phyloP scores from a whole-genome alignment of 257 asterid genomes.

The Nicotiana sylvestris region DNA sequence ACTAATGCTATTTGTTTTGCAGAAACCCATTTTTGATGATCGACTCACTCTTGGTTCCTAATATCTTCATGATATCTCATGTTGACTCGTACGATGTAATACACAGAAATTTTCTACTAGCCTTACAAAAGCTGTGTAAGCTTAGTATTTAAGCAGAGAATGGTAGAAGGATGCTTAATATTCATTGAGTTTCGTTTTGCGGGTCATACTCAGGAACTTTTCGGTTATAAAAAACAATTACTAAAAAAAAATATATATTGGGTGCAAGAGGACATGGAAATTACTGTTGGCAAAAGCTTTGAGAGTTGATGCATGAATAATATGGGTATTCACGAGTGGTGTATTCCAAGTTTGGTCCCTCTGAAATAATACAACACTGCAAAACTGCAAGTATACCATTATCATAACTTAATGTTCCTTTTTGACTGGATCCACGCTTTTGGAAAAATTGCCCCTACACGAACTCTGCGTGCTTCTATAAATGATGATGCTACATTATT shows the following conservation, averaged over 20 bases:
- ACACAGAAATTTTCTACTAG: too few relatives aligned
- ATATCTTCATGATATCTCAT: not conserved
- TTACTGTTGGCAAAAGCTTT: too few relatives aligned
- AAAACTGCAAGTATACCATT: not conserved
- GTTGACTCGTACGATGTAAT: not conserved
- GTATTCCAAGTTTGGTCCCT: not conserved
- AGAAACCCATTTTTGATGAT: not conserved
- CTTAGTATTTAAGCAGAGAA: too few relatives aligned
- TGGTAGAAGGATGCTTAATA: too few relatives aligned
- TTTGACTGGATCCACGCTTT: not conserved
- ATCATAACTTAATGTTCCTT: not conserved
- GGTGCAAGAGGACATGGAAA: not conserved
- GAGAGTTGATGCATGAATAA: too few relatives aligned
- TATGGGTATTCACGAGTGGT: too few relatives aligned
- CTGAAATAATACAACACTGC: not conserved
- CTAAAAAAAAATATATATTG: not conserved
- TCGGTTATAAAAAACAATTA: too few relatives aligned
- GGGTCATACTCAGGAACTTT: too few relatives aligned
- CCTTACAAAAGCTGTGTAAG: too few relatives aligned
- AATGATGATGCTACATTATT: not conserved
- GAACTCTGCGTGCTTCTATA: slow-evolving; percentile 1
- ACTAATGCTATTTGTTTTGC: not conserved
- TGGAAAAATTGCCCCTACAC: not conserved
- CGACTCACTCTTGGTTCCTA: not conserved
- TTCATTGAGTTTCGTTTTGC: too few relatives aligned